Conservation (phyloP, 2,329 filamentous ascomycete genomes). For the Paraphaeosphaeria sporulosa region DNA sequence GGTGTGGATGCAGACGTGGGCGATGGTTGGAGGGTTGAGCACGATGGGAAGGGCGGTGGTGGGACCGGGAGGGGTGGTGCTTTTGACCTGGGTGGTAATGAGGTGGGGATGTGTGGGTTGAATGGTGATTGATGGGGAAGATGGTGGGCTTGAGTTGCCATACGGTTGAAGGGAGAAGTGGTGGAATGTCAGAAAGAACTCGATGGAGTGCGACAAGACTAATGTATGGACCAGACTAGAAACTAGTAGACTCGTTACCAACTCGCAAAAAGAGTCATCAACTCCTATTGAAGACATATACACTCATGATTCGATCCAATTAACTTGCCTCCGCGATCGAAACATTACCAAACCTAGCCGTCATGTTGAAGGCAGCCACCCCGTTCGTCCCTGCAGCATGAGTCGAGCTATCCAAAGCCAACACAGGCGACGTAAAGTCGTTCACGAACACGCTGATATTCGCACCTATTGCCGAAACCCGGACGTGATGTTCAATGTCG, state of each 20-base stretch:
- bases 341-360: conserved; percentile 12
- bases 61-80: too few species aligned
- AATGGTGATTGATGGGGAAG: too few species aligned
- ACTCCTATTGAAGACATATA: neutral
- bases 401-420: conserved; percentile 3
- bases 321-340: conserved; percentile 4
- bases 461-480: conserved; percentile 8
- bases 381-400: conserved; percentile 9
- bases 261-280: neutral
- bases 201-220: too few species aligned
- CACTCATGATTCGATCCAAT: neutral
- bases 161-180: too few species aligned
- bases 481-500: conserved; percentile 2
- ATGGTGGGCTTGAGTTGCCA: too few species aligned
- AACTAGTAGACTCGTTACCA: neutral
- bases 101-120: too few species aligned
- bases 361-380: conserved; percentile 1
- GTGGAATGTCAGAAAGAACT: too few species aligned
- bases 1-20: too few species aligned
- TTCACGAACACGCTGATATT: conserved; percentile 9
- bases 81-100: too few species aligned
- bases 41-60: too few species aligned
- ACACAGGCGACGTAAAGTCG: conserved; percentile 3
- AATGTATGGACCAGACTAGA: neutral
- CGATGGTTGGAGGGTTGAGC: too few species aligned